Percentiles rank a stretch among this genome's conserved stretches.
phyloP scores from a whole-genome alignment of 2,329 filamentous ascomycete species.

The Metarhizium brunneum region DNA sequence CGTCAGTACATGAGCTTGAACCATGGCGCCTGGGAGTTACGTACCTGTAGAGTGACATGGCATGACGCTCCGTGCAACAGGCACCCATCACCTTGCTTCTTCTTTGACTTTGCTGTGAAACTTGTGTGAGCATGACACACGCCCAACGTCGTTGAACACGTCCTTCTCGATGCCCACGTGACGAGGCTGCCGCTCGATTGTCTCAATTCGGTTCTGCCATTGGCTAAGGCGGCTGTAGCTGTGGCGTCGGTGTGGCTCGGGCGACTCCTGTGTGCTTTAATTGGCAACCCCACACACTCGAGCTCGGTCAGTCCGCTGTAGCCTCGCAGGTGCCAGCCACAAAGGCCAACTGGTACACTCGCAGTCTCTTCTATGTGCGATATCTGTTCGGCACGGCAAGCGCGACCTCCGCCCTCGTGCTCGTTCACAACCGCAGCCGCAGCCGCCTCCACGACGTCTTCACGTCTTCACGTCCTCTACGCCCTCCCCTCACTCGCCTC shows the following conservation, averaged over 20 bases:
- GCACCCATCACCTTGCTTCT: background rate
- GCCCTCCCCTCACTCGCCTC: background rate
- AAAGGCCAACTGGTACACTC: background rate
- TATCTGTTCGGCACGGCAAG: background rate
- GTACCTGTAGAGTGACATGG: too few relatives aligned
- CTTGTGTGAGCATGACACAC: background rate
- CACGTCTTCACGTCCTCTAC: background rate
- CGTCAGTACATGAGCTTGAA: too few relatives aligned
- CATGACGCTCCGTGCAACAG: too few relatives aligned
- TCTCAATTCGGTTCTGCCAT: conserved; percentile 2
- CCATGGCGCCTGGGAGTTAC: too few relatives aligned
- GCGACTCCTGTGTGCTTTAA: background rate
- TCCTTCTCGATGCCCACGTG: conserved; percentile 2
- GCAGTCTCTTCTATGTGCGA: background rate
- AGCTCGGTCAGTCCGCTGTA: background rate
- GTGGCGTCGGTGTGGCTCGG: conserved; percentile 4
- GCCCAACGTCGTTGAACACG: too few relatives aligned
- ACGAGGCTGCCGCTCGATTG: conserved; percentile 2
- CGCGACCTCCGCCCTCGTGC: conserved; percentile 4
- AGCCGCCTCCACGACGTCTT: background rate
- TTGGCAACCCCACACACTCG: background rate
- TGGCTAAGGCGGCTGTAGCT: background rate
- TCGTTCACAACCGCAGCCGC: background rate
- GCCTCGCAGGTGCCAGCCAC: conserved; percentile 2
- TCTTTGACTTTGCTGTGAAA: background rate